Percentiles rank a stretch among this genome's conserved stretches.
phyloP scores from a whole-genome alignment of 2,329 filamentous ascomycete species.

The Colletotrichum somersetense region DNA sequence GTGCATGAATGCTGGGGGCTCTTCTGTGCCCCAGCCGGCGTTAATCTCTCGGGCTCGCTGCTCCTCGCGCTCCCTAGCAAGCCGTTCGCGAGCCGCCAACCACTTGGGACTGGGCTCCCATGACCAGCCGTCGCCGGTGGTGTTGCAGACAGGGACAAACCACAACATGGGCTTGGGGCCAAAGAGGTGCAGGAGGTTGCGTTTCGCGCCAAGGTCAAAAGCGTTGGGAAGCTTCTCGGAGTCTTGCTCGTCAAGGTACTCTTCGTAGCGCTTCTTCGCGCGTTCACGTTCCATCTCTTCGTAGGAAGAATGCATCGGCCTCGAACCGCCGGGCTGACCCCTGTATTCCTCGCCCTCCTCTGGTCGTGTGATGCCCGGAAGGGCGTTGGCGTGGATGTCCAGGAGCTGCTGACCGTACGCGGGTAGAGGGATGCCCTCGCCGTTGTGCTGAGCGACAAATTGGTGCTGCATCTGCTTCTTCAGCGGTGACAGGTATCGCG shows the following conservation, averaged over 20 bases:
- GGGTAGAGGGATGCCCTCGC: constrained; percentile 64
- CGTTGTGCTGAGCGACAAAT: constrained; percentile 67
- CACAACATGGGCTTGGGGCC: constrained; percentile 80
- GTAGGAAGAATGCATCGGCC: constrained; percentile 63
- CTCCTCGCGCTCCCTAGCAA: constrained; percentile 68
- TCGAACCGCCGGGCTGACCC: constrained; percentile 49
- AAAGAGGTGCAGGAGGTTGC: constrained; percentile 86
- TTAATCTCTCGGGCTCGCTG: constrained; percentile 74
- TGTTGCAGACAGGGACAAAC: constrained; percentile 85
- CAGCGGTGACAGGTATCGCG: constrained; percentile 87
- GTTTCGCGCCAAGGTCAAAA: constrained; percentile 88
- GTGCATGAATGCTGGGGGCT: constrained; percentile 44
- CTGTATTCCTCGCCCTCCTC: constrained; percentile 81
- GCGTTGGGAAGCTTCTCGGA: constrained; percentile 90
- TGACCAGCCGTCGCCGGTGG: constrained; percentile 90
- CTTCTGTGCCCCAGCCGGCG: constrained; percentile 73
- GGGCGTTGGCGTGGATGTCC: constrained; percentile 84
- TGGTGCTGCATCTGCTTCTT: constrained; percentile 77
- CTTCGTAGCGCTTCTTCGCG: constrained; percentile 68
- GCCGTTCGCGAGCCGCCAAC: constrained; percentile 75
- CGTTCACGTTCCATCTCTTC: constrained; percentile 68
- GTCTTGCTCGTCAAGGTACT: constrained; percentile 91
- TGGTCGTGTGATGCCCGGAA: constrained; percentile 82
- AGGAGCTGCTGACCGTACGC: constrained; percentile 79
- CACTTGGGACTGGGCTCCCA: constrained; percentile 91